Evolutionary conservation across 345 rosid genomes (phyloP).

Genomic region (Arabidopsis thaliana): TAIR10.1 NC_003071.7:19642501-19643000

Average conservation of each 20-base stretch:
- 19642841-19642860: constrained; percentile 84
- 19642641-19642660: constrained; percentile 89
- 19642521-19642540: constrained; percentile 99
- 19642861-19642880: constrained; percentile 88
- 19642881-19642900: constrained; percentile 91
- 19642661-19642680: constrained; percentile 85
- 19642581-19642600: constrained; percentile 56
- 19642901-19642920: constrained; percentile 87
- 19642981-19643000: constrained; percentile 66
- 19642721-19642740: constrained; percentile 78
- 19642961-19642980: constrained; percentile 93
- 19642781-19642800: constrained; percentile 84
- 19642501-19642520: constrained; percentile 72
- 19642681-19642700: constrained; percentile 80
- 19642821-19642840: constrained; percentile 98
- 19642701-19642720: constrained; percentile 90
- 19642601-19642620: constrained; percentile 77
- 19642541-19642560: constrained; percentile 79
- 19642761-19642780: constrained; percentile 87
- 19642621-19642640: constrained; percentile 85
- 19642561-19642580: constrained; percentile 86
- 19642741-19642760: constrained; percentile 90
- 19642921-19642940: constrained; percentile 60
- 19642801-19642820: constrained; percentile 95
- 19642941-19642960: constrained; percentile 69